Percentiles rank a stretch among this genome's conserved stretches.
Conservation (phyloP, 495 filamentous ascomycete species). For the Neurospora pannonica region DNA sequence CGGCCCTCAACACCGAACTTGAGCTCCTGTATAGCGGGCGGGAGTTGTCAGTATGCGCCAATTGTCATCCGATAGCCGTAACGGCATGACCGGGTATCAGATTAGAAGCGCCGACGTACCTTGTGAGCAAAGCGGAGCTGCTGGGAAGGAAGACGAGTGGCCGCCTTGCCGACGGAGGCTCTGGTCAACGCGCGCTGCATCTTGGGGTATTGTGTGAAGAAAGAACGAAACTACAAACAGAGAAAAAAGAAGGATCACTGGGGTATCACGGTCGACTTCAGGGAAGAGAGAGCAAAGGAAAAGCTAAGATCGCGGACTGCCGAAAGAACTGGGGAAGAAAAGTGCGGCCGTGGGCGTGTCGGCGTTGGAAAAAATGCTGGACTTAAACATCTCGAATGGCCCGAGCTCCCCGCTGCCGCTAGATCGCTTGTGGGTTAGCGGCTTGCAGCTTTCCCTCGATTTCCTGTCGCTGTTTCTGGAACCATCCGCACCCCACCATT, state of each 20-base stretch:
- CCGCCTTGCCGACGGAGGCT: slow-evolving; percentile 50
- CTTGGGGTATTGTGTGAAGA: slow-evolving; percentile 11
- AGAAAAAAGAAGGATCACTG: slow-evolving; percentile 3
- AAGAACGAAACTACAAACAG: slow-evolving; percentile 6
- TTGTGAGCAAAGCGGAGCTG: slow-evolving; percentile 92
- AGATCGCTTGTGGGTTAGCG: slow-evolving; percentile 14
- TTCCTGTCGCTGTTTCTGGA: slow-evolving; percentile 19
- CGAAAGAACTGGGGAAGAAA: background rate
- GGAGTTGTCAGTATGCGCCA: slow-evolving; percentile 2
- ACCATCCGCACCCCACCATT: slow-evolving; percentile 21
- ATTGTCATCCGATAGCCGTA: slow-evolving; percentile 6
- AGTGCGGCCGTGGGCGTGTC: background rate
- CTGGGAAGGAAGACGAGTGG: slow-evolving; percentile 56
- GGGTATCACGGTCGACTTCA: slow-evolving; percentile 15
- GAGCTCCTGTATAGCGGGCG: slow-evolving; percentile 56
- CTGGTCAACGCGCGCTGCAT: slow-evolving; percentile 44
- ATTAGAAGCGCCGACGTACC: slow-evolving; percentile 41
- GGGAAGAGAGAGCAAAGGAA: slow-evolving; percentile 2
- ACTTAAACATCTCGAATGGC: slow-evolving; percentile 16
- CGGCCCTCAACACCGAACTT: slow-evolving; percentile 97
- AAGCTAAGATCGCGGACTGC: background rate
- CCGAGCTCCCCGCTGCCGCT: slow-evolving; percentile 20
- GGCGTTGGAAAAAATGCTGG: slow-evolving; percentile 18
- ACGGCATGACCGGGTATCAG: background rate
- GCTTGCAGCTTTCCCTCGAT: slow-evolving; percentile 1